Percentiles rank a stretch among this genome's conserved stretches.
Evolutionary conservation across 208 protist genomes (phyloP).

Genomic region (Histomonas meleagridis): DNA sequence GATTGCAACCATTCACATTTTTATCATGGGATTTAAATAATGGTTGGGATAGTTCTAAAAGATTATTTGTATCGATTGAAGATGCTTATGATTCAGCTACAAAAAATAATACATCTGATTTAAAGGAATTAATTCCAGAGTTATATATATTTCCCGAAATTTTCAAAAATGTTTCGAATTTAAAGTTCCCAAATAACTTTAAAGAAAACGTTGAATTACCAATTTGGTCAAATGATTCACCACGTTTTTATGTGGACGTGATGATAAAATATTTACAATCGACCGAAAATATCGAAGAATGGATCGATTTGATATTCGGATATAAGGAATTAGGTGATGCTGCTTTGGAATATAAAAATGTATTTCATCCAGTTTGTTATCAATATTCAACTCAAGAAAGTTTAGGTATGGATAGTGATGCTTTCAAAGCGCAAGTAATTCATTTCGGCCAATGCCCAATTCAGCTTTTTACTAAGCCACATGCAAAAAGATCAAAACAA

Average conservation of each 20-base stretch:
- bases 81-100: neutral
- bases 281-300: neutral
- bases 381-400: neutral
- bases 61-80: neutral
- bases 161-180: neutral
- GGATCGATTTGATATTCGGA: conserved; percentile 19
- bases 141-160: neutral
- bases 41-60: neutral
- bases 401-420: neutral
- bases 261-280: neutral
- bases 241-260: neutral
- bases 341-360: neutral
- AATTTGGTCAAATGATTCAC: neutral
- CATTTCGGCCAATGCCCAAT: conserved; percentile 23
- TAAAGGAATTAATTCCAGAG: neutral
- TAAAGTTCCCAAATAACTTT: neutral
- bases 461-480: neutral
- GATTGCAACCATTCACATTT: neutral
- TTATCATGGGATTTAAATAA: neutral
- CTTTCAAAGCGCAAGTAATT: neutral
- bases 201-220: neutral
- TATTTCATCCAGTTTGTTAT: neutral
- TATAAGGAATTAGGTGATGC: conserved; percentile 9
- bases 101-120: neutral
- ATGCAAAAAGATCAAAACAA: neutral